These are phyloP conservation scores for Anthracocystis walkeri DNA, from an alignment of 1,284 basidiomycete species.

Conservation along the genomic window DNA sequence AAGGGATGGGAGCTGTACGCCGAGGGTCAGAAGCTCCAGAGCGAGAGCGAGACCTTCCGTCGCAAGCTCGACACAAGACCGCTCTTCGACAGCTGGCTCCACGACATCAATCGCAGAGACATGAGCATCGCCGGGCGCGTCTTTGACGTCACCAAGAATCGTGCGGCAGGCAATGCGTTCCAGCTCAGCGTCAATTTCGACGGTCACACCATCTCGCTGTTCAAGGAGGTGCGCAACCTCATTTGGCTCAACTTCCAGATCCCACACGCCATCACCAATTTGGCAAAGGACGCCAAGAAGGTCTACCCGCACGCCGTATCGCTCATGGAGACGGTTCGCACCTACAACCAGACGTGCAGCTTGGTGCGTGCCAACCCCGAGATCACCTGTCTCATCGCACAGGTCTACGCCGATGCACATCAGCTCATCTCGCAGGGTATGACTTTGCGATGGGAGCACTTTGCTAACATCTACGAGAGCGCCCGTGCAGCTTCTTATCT, in stretches of 20 bases:
- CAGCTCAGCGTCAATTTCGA: slow-evolving; percentile 97
- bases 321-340: slow-evolving; percentile 96
- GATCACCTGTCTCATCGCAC: slow-evolving; percentile 81
- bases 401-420: slow-evolving; percentile 59
- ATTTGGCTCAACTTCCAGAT: slow-evolving; percentile 96
- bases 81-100: slow-evolving; percentile 95
- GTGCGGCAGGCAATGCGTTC: slow-evolving; percentile 73
- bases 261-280: slow-evolving; percentile 91
- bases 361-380: slow-evolving; percentile 84
- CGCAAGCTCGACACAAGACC: slow-evolving; percentile 94
- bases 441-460: slow-evolving; percentile 95
- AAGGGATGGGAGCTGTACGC: slow-evolving; percentile 99
- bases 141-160: slow-evolving; percentile 90
- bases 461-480: slow-evolving; percentile 71
- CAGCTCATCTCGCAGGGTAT: slow-evolving; percentile 72
- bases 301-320: slow-evolving; percentile 95
- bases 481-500: slow-evolving; percentile 74
- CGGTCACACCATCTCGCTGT: slow-evolving; percentile 94
- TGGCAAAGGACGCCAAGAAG: slow-evolving; percentile 97
- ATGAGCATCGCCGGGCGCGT: slow-evolving; percentile 92
- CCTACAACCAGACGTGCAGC: slow-evolving; percentile 92
- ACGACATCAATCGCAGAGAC: slow-evolving; percentile 87
- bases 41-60: slow-evolving; percentile 89
- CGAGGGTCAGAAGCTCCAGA: slow-evolving; percentile 96
- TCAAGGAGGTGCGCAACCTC: slow-evolving; percentile 96